Conservation (phyloP, 768 basidiomycete species). For the Dentipellis fragilis region DNA sequence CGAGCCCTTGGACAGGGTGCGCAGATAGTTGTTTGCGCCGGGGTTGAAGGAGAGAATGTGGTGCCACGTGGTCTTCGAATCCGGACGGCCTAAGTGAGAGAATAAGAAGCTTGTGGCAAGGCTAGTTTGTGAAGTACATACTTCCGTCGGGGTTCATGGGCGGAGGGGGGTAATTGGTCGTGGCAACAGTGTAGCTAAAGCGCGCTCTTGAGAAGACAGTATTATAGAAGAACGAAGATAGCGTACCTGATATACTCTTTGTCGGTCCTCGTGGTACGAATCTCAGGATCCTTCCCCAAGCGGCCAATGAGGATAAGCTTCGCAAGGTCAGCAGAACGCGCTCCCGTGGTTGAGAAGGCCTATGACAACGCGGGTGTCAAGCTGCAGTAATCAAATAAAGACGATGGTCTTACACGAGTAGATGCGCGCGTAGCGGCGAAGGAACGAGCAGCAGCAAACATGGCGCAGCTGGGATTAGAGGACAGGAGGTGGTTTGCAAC, state of each 20-base stretch:
- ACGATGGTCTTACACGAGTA: slow-evolving; percentile 34
- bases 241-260: slow-evolving; percentile 73
- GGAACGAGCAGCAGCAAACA: slow-evolving; percentile 45
- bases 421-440: slow-evolving; percentile 28
- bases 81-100: slow-evolving; percentile 37
- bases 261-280: slow-evolving; percentile 56
- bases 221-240: background rate
- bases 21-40: slow-evolving; percentile 50
- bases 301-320: slow-evolving; percentile 73
- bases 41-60: slow-evolving; percentile 65
- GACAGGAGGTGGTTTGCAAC: background rate
- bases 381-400: background rate
- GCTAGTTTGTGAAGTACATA: slow-evolving; percentile 22
- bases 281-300: slow-evolving; percentile 61
- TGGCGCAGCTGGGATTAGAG: slow-evolving; percentile 16
- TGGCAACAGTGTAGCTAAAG: slow-evolving; percentile 68
- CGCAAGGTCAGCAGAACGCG: slow-evolving; percentile 52
- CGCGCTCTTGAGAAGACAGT: background rate
- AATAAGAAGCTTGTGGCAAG: background rate
- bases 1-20: slow-evolving; percentile 55
- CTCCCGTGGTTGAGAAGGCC: slow-evolving; percentile 55
- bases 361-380: slow-evolving; percentile 17
- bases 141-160: slow-evolving; percentile 53
- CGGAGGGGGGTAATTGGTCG: slow-evolving; percentile 49
- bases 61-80: slow-evolving; percentile 61